These are phyloP conservation scores for Globomyces pollinis-pini DNA, from an alignment of 192 early-diverging fungal species.

Conservation along the genomic window DNA sequence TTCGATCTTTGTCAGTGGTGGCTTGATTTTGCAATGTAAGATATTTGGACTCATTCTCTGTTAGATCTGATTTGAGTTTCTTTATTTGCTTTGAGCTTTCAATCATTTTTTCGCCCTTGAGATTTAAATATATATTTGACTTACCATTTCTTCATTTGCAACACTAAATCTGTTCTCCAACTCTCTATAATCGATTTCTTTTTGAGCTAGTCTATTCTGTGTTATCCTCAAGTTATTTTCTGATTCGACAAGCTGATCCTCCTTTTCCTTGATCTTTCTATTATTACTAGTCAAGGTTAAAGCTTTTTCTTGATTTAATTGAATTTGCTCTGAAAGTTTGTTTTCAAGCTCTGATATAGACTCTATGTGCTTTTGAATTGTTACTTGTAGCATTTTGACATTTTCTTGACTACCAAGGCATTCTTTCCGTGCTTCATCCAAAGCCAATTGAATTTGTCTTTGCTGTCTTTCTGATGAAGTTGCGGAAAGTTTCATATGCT, in stretches of 20 bases:
- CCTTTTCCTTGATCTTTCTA: not conserved
- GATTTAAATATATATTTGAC: not conserved
- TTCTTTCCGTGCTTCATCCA: slow-evolving; percentile 6
- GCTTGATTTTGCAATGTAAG: not conserved
- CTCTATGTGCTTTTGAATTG: not conserved
- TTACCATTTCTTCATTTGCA: not conserved
- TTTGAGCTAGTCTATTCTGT: not conserved
- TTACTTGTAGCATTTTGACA: not conserved
- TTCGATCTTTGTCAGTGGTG: not conserved
- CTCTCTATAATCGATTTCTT: not conserved
- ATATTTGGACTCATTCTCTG: not conserved
- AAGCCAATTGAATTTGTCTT: not conserved
- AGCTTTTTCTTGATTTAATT: slow-evolving; percentile 6
- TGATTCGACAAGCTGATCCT: not conserved
- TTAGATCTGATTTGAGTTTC: not conserved
- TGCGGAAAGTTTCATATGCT: slow-evolving; percentile 1
- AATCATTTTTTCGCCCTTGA: not conserved
- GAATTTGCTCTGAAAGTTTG: not conserved
- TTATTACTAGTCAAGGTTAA: not conserved
- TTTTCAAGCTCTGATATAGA: not conserved
- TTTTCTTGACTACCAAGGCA: not conserved
- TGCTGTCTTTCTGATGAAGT: slow-evolving; percentile 3
- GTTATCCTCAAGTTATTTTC: not conserved
- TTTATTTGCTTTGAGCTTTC: not conserved
- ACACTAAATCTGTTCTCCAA: not conserved